Percentiles rank a stretch among this genome's conserved stretches.
phyloP scores from a whole-genome alignment of 108 stramenopile species.

The Skeletonema marinoi region DNA sequence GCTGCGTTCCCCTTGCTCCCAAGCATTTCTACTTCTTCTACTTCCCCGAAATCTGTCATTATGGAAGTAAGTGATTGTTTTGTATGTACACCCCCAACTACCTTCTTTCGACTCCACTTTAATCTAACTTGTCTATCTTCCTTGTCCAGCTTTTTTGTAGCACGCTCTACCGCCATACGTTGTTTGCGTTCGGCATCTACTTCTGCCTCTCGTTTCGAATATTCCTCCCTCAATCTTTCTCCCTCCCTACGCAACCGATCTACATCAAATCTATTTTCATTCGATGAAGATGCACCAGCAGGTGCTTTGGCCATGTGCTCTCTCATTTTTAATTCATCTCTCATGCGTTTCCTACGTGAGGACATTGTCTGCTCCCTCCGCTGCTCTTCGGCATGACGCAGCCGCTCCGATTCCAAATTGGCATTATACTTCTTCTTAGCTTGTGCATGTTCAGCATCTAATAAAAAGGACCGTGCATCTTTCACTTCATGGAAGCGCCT shows the following conservation, averaged over 20 bases:
- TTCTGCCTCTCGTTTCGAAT: conserved; percentile 57
- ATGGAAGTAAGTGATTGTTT: conserved; percentile 61
- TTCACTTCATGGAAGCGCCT: conserved; percentile 63
- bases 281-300: not conserved
- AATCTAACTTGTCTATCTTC: conserved; percentile 76
- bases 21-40: conserved; percentile 74
- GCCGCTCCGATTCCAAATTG: conserved; percentile 59
- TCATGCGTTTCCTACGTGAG: conserved; percentile 65
- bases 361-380: conserved; percentile 71
- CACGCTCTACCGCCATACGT: conserved; percentile 20
- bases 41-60: conserved; percentile 66
- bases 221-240: conserved; percentile 55
- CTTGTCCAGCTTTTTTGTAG: conserved; percentile 31
- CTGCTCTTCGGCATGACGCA: conserved; percentile 62
- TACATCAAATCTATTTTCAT: conserved; percentile 48
- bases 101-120: conserved; percentile 84
- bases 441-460: conserved; percentile 63
- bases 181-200: conserved; percentile 43
- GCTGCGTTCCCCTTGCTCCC: conserved; percentile 84
- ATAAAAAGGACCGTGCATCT: conserved; percentile 63
- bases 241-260: conserved; percentile 72
- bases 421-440: conserved; percentile 60
- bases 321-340: conserved; percentile 65
- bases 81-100: conserved; percentile 60
- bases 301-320: conserved; percentile 48